Evolutionary conservation across 2,329 filamentous ascomycete genomes (phyloP).

Genomic region (Raffaelea albimanens): DNA sequence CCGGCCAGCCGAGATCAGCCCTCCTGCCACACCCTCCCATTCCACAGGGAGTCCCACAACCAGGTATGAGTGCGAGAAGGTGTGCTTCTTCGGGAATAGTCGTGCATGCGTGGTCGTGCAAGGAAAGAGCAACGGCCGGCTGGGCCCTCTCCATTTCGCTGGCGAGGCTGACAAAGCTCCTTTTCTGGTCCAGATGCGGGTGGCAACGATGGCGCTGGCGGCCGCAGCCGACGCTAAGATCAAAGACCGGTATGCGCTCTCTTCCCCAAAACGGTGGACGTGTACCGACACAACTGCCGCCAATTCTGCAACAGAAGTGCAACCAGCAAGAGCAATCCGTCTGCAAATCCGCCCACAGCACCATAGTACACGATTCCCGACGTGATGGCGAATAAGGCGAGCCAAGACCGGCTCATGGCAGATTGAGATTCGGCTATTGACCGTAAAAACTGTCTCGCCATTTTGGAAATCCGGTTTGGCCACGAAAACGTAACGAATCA

Average conservation of each 20-base stretch:
- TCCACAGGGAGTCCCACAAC: slow-evolving; percentile 58
- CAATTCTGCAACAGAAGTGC: not conserved
- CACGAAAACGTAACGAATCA: no score
- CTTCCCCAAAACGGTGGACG: not conserved
- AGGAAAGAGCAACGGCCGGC: slow-evolving; percentile 49
- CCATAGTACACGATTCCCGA: not conserved
- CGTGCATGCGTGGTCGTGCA: slow-evolving; percentile 56
- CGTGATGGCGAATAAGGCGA: not conserved
- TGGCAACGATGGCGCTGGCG: no score
- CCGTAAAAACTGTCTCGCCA: no score
- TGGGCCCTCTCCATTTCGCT: slow-evolving; percentile 16
- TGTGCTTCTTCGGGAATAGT: slow-evolving; percentile 57
- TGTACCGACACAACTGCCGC: not conserved
- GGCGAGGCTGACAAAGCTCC: not conserved
- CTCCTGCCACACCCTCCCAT: slow-evolving; percentile 45
- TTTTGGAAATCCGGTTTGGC: no score
- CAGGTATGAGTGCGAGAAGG: slow-evolving; percentile 63
- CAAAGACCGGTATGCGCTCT: not conserved
- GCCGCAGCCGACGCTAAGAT: not conserved
- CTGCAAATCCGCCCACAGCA: not conserved
- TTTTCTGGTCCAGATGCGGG: no score
- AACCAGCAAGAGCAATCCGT: not conserved
- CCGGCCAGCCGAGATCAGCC: slow-evolving; percentile 41
- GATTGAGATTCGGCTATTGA: no score
- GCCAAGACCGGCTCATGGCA: no score